Base-by-base conservation (phyloP, 2,329 filamentous ascomycete species). In the Diaporthe nobilis region DNA sequence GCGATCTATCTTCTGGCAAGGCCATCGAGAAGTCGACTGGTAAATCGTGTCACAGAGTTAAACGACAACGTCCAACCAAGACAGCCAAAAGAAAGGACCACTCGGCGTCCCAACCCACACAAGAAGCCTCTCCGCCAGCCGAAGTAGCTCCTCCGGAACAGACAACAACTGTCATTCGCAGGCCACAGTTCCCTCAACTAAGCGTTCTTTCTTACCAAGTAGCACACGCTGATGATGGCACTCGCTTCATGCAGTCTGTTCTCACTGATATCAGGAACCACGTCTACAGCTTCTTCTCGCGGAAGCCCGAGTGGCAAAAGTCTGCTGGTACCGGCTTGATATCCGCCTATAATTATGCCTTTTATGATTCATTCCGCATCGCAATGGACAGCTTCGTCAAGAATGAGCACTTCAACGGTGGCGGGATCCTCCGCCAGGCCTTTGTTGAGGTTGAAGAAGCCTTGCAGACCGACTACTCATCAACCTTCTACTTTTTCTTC, bases 361-460 rank as follows among this genome's bases (percentile, higher is more conserved):
- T 75, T 25, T 78, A 78, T 61, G 77, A 78, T 72, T 75, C 76
- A 28, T 78, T 78, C 47, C 76, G 74, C 39, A 67, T 77, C 39
- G 76, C 77, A n/a, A 74, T 78, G 58, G 74, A 78, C 49, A 72
- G 75, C 74, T 78, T 78, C 68, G 55, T 73, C 25, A 73, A 74
- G 49, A 77, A 77, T 42, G 74, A 77, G 74, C 76, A 78, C 53
- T 57, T 39, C 51, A 73, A 73, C 28, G 77, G 77, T 51, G 77
- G 77, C 44, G 63, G 73, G 74, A 75, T 78, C 49, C 74, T 78
- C 15, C 76, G 77, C 10, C 77, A 76, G 61, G 77, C 77, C 37
- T 78, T 78, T 63, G 60, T 78, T 42, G 73, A 77, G 53, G 77
- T 77, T 39, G 77, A 78, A 55, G 77, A 77, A 68, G 76, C 76